Conservation (phyloP, 2,329 filamentous ascomycete species). For the Coniosporium tulheliwenetii region DNA sequence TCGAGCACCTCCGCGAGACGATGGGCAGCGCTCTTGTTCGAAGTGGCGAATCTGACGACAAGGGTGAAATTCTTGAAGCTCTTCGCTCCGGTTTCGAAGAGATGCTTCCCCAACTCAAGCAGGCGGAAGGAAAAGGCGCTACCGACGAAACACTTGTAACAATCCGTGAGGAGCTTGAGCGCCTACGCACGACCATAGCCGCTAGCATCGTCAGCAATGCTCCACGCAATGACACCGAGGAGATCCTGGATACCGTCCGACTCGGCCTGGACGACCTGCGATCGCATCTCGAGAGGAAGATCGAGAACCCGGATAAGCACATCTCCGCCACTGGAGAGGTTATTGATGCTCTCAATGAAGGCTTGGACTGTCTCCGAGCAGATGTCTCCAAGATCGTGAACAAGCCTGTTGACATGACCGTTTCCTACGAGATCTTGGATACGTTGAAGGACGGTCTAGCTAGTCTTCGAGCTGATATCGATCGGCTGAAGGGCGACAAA, state of each 20-base stretch:
- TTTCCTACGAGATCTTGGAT: slow-evolving; percentile 80
- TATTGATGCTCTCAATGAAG: slow-evolving; percentile 47
- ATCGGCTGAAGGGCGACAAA: slow-evolving; percentile 44
- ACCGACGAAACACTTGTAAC: slow-evolving; percentile 36
- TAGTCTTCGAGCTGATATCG: slow-evolving; percentile 61
- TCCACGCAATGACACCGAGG: slow-evolving; percentile 28
- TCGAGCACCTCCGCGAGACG: slow-evolving; percentile 26
- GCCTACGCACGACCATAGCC: slow-evolving; percentile 25
- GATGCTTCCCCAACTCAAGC: slow-evolving; percentile 10
- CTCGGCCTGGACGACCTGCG: slow-evolving; percentile 34
- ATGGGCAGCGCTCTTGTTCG: slow-evolving; percentile 25
- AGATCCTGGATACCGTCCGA: slow-evolving; percentile 31
- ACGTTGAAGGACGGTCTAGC: slow-evolving; percentile 72
- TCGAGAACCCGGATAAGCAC: slow-evolving; percentile 37
- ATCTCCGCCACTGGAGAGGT: slow-evolving; percentile 40
- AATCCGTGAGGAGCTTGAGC: slow-evolving; percentile 34
- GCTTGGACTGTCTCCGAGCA: slow-evolving; percentile 57
- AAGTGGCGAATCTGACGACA: slow-evolving; percentile 15
- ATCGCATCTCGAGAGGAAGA: slow-evolving; percentile 33
- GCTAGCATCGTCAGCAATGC: slow-evolving; percentile 23
- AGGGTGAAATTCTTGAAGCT: slow-evolving; percentile 25
- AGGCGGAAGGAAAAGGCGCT: slow-evolving; percentile 12
- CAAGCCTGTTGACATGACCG: slow-evolving; percentile 67
- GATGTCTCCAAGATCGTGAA: slow-evolving; percentile 63
- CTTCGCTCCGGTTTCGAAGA: slow-evolving; percentile 21